A percentile compares a stretch with the other conserved stretches of the same genome.
Evolutionary conservation across 1,139 yeast genomes (phyloP).

Genomic region (Pichia sp.): DNA sequence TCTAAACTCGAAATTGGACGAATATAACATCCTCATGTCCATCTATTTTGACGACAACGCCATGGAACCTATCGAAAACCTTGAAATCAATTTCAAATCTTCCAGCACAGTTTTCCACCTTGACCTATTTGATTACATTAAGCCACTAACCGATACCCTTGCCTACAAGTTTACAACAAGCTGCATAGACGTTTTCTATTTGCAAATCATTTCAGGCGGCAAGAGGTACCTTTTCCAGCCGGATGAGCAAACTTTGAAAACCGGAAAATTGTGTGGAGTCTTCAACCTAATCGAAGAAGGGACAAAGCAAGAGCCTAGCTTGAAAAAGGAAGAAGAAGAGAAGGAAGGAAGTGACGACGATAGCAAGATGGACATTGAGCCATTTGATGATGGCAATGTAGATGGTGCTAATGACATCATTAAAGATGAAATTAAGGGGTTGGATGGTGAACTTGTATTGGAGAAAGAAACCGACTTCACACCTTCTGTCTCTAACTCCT

Average conservation of each 20-base stretch:
- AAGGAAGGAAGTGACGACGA: not conserved
- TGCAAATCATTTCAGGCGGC: not conserved
- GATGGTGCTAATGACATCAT: not conserved
- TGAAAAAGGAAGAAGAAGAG: not conserved
- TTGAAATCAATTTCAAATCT: not conserved
- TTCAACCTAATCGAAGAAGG: conserved; percentile 1
- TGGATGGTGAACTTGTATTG: not conserved
- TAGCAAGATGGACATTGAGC: not conserved
- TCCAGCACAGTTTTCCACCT: not conserved
- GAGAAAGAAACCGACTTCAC: not conserved
- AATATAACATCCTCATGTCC: not conserved
- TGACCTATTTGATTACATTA: not conserved
- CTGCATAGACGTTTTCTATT: not conserved
- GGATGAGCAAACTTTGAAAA: not conserved
- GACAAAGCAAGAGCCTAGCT: not conserved
- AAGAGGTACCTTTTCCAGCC: conserved; percentile 3
- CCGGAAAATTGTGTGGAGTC: not conserved
- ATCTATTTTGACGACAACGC: not conserved
- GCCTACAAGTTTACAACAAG: not conserved
- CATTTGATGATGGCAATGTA: not conserved
- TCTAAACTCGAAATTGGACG: not conserved
- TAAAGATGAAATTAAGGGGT: not conserved
- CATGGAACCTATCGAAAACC: not conserved
- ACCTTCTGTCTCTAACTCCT: not conserved
- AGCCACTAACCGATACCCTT: not conserved